These are phyloP conservation scores for Cetradonia linearis DNA, from an alignment of 495 filamentous ascomycete genomes.

Conservation along the genomic window DNA sequence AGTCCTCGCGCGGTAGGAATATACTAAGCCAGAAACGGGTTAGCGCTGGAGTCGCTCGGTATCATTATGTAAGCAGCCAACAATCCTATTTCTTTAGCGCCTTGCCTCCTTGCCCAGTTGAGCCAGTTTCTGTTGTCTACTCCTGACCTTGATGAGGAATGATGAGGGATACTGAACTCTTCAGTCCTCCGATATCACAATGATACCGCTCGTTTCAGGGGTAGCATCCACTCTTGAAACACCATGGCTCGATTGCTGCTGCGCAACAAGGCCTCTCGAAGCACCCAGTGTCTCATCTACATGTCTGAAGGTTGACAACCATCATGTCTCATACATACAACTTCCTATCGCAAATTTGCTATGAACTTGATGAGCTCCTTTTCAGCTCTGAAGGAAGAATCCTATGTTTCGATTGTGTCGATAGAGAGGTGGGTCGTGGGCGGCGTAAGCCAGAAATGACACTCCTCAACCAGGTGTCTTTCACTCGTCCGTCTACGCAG, in stretches of 20 bases:
- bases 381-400: not conserved
- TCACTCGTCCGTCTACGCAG: not conserved
- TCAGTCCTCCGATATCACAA: not conserved
- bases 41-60: not conserved
- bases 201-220: not conserved
- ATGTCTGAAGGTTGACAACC: not conserved
- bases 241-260: no score
- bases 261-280: not conserved
- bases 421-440: not conserved
- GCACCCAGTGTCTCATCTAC: not conserved
- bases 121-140: not conserved
- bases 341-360: not conserved
- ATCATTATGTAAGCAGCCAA: not conserved
- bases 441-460: not conserved
- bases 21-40: not conserved
- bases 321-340: not conserved
- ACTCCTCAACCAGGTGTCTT: not conserved
- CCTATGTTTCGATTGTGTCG: not conserved
- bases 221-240: no score
- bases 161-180: not conserved
- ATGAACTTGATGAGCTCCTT: no score
- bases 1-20: not conserved
- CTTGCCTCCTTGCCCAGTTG: not conserved
- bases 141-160: not conserved
- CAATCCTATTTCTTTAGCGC: not conserved